phyloP scores from a whole-genome alignment of 2,329 filamentous ascomycete genomes.

The Coniochaeta pulveracea region DNA sequence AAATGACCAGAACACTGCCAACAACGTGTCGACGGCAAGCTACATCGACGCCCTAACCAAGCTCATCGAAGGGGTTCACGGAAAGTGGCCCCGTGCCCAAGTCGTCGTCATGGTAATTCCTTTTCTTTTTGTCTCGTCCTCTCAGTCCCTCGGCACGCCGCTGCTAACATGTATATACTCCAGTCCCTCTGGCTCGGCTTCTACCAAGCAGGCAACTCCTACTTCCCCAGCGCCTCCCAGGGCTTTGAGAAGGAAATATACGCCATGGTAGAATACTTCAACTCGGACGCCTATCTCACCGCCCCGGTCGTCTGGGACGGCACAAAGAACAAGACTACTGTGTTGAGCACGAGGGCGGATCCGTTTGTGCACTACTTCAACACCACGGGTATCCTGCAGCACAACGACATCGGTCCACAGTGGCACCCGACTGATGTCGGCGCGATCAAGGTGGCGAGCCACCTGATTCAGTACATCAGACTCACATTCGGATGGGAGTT shows the following conservation, averaged over 20 bases:
- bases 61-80: slow-evolving; percentile 33
- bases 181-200: slow-evolving; percentile 45
- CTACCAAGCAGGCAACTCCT: slow-evolving; percentile 35
- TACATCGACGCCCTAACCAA: slow-evolving; percentile 30
- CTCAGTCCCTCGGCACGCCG: slow-evolving; percentile 7
- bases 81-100: slow-evolving; percentile 32
- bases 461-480: slow-evolving; percentile 45
- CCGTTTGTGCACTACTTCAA: slow-evolving; percentile 51
- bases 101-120: slow-evolving; percentile 29
- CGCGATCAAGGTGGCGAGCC: slow-evolving; percentile 48
- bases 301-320: slow-evolving; percentile 27
- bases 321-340: slow-evolving; percentile 23
- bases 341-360: slow-evolving; percentile 17
- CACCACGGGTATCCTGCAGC: slow-evolving; percentile 47
- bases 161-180: background rate
- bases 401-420: slow-evolving; percentile 48
- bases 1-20: slow-evolving; percentile 30
- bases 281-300: slow-evolving; percentile 27
- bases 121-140: background rate
- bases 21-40: slow-evolving; percentile 24
- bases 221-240: slow-evolving; percentile 24
- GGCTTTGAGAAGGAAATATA: slow-evolving; percentile 38
- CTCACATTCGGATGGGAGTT: slow-evolving; percentile 45
- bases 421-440: slow-evolving; percentile 52
- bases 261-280: slow-evolving; percentile 40